These are phyloP conservation scores for Arabidopsis thaliana DNA, from an alignment of 345 rosid species.

Conservation along the genomic window DNA sequence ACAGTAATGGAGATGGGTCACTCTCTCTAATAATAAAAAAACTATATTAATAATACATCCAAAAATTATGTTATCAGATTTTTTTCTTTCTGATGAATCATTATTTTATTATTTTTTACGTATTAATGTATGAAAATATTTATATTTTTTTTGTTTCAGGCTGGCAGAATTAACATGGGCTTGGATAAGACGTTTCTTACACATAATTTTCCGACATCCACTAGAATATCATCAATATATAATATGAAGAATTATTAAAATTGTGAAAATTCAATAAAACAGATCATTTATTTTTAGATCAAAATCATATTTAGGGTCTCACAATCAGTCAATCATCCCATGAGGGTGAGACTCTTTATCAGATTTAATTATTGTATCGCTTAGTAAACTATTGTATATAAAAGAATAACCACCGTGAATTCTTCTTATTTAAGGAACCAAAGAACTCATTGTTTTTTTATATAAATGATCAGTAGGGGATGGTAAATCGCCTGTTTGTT, in stretches of 20 bases:
- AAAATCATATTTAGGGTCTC: slow-evolving; percentile 11
- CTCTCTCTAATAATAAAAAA: not conserved
- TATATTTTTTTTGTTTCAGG: slow-evolving; percentile 5
- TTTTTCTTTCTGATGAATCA: not conserved
- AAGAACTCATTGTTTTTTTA: not conserved
- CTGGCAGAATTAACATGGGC: slow-evolving; percentile 44
- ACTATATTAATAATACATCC: not conserved
- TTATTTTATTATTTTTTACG: not conserved
- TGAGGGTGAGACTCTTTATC: not conserved
- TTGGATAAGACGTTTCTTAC: slow-evolving; percentile 41
- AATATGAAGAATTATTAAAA: not conserved
- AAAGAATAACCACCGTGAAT: not conserved
- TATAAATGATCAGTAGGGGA: not conserved
- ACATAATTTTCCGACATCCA: slow-evolving; percentile 38
- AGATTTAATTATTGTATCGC: not conserved
- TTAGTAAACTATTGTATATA: not conserved
- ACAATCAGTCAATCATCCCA: slow-evolving; percentile 30
- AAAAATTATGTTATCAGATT: not conserved
- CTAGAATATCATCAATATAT: not conserved
- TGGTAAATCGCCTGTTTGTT: not conserved
- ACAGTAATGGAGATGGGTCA: slow-evolving; percentile 42
- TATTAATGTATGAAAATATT: not conserved
- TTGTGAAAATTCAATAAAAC: not conserved
- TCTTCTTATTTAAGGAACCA: not conserved
- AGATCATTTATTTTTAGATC: not conserved